Conservation (phyloP, 805 yeast genomes). For the Lachancea sp. region DNA sequence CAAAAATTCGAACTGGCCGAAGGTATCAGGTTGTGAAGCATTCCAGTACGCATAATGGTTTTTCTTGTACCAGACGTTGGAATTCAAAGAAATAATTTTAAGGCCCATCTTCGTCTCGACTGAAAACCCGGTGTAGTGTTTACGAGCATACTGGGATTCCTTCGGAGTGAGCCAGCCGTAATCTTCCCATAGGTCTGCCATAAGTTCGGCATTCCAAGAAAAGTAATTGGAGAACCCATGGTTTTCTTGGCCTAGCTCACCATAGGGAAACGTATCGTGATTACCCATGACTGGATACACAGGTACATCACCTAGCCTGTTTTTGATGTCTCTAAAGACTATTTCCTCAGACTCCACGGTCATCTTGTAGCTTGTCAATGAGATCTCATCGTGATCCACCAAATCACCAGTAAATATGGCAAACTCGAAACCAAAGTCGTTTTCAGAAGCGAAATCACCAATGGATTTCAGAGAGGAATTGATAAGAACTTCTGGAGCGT, state of each 20-base stretch:
- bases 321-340: conserved; percentile 48
- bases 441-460: conserved; percentile 30
- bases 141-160: conserved; percentile 33
- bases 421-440: conserved; percentile 44
- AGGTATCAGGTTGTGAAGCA: conserved; percentile 49
- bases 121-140: conserved; percentile 59
- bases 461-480: conserved; percentile 50
- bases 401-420: conserved; percentile 68
- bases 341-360: conserved; percentile 49
- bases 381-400: conserved; percentile 58
- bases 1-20: conserved; percentile 57
- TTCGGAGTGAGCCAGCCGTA: conserved; percentile 39
- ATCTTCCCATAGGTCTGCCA: conserved; percentile 45
- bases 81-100: conserved; percentile 55
- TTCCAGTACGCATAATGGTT: conserved; percentile 52
- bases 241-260: conserved; percentile 52
- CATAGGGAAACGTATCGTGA: conserved; percentile 69
- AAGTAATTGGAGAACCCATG: conserved; percentile 41
- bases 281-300: conserved; percentile 61
- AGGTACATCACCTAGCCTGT: conserved; percentile 44
- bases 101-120: conserved; percentile 50
- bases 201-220: conserved; percentile 43
- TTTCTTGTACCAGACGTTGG: conserved; percentile 61
- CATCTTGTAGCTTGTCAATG: conserved; percentile 41
- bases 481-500: conserved; percentile 55